These are phyloP conservation scores for Yamadazyma dendronema DNA, from an alignment of 1,139 yeast species.

Conservation along the genomic window DNA sequence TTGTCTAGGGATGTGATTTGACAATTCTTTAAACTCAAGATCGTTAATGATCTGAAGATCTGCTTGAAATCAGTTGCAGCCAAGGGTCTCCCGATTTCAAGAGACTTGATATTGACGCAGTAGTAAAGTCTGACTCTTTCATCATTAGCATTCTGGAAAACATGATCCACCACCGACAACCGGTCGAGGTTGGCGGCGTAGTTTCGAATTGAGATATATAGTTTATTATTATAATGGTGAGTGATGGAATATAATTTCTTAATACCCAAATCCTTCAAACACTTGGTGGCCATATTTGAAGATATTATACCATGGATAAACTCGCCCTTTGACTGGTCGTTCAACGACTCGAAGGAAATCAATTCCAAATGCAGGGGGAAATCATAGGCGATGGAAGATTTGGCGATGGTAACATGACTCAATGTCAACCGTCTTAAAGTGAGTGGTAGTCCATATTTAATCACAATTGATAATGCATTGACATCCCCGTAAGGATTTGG, in stretches of 20 bases:
- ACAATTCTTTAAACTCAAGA: constrained; percentile 4
- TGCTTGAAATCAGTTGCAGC: not conserved
- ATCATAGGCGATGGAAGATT: constrained; percentile 8
- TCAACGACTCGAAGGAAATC: constrained; percentile 14
- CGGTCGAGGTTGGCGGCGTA: not conserved
- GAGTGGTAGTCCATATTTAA: constrained; percentile 14
- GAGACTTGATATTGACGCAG: constrained; percentile 1
- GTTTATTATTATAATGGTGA: not conserved
- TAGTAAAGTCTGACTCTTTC: not conserved
- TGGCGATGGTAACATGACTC: constrained; percentile 18
- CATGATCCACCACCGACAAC: not conserved
- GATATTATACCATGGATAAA: constrained; percentile 14
- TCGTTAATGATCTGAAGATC: constrained; percentile 1
- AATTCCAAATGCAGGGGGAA: constrained; percentile 14
- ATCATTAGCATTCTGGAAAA: not conserved
- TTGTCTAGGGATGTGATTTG: constrained; percentile 2
- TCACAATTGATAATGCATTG: constrained; percentile 1
- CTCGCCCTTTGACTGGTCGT: constrained; percentile 15
- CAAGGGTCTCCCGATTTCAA: constrained; percentile 2
- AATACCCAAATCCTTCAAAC: constrained; percentile 2
- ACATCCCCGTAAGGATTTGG: constrained; percentile 7
- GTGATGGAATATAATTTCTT: constrained; percentile 4
- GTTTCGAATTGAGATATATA: not conserved
- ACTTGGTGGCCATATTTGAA: constrained; percentile 5
- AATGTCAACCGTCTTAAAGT: constrained; percentile 14